Percentiles rank a stretch among this genome's conserved stretches.
Evolutionary conservation across 2,329 filamentous ascomycete genomes (phyloP).

Genomic region (Fusarium paranaense): DNA sequence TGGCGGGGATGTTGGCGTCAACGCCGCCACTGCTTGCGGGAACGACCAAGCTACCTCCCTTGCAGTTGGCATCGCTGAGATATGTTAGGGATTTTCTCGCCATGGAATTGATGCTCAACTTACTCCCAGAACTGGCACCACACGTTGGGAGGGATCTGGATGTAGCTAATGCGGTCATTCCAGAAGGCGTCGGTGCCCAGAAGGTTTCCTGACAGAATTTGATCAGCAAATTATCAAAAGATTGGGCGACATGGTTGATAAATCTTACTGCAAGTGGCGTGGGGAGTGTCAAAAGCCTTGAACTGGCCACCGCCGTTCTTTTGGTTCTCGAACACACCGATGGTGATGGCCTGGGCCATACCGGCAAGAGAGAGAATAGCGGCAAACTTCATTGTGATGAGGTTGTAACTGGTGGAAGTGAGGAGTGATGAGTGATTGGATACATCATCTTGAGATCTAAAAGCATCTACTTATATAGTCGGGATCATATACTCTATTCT

Average conservation of each 20-base stretch:
- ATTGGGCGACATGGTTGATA: too few relatives aligned
- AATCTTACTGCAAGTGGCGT: slow-evolving; percentile 2
- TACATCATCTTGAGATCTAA: background rate
- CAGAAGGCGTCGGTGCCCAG: slow-evolving; percentile 5
- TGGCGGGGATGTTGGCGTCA: slow-evolving; percentile 1
- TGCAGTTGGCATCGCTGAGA: slow-evolving; percentile 5
- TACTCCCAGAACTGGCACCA: slow-evolving; percentile 18
- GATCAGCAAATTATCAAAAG: background rate
- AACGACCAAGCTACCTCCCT: slow-evolving; percentile 4
- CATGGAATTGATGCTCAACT: background rate
- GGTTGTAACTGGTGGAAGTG: background rate
- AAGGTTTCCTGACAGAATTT: background rate
- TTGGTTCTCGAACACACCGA: slow-evolving; percentile 8
- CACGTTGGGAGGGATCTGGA: slow-evolving; percentile 10
- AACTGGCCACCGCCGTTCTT: slow-evolving; percentile 12
- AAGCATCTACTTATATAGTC: background rate
- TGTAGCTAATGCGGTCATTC: slow-evolving; percentile 14
- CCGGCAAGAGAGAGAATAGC: background rate
- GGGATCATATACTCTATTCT: accelerated
- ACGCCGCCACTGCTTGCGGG: background rate
- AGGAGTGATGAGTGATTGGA: background rate
- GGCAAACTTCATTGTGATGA: background rate
- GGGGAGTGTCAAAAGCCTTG: background rate
- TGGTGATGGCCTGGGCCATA: slow-evolving; percentile 8
- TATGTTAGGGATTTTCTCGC: background rate